A percentile compares a stretch with the other conserved stretches of the same genome.
These are phyloP conservation scores for Nepenthes alata DNA, from an alignment of 179 eudicot genomes.

Conservation along the genomic window DNA sequence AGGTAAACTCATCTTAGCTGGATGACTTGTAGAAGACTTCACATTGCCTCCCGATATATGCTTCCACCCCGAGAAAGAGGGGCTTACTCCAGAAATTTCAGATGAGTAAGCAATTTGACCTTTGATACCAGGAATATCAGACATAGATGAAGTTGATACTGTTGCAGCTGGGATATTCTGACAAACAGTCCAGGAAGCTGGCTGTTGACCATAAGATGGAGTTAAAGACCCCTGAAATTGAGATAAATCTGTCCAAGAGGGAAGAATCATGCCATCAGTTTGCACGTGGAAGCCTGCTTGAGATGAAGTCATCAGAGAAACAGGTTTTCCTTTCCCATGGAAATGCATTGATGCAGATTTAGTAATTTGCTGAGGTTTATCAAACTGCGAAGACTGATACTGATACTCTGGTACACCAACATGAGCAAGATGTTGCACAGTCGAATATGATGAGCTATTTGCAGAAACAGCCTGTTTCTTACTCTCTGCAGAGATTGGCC, in stretches of 20 bases:
- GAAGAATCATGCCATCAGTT: slow-evolving; percentile 5
- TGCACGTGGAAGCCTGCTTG: slow-evolving; percentile 7
- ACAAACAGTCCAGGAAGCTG: not conserved
- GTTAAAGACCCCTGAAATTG: slow-evolving; percentile 4
- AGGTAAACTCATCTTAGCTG: not conserved
- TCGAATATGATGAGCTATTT: slow-evolving; percentile 17
- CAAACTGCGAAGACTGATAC: slow-evolving; percentile 2
- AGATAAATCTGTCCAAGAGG: slow-evolving; percentile 1
- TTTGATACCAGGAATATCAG: not conserved
- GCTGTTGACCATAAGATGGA: slow-evolving; percentile 5
- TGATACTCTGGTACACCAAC: slow-evolving; percentile 7
- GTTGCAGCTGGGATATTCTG: not conserved
- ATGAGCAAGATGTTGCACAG: slow-evolving; percentile 1
- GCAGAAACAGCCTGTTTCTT: slow-evolving; percentile 13
- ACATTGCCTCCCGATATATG: not conserved
- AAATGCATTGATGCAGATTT: slow-evolving; percentile 6
- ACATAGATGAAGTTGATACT: not conserved
- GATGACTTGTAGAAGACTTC: not conserved
- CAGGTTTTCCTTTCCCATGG: not conserved
- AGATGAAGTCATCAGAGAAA: not conserved
- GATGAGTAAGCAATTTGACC: too few species aligned
- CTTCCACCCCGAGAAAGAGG: not conserved
- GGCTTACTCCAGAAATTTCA: not conserved
- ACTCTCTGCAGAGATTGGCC: slow-evolving; percentile 18
- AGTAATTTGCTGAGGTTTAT: not conserved